Percentiles rank a stretch among this genome's conserved stretches.
phyloP scores from a whole-genome alignment of 1,284 basidiomycete genomes.

The Mycosarcoma maydis region DNA sequence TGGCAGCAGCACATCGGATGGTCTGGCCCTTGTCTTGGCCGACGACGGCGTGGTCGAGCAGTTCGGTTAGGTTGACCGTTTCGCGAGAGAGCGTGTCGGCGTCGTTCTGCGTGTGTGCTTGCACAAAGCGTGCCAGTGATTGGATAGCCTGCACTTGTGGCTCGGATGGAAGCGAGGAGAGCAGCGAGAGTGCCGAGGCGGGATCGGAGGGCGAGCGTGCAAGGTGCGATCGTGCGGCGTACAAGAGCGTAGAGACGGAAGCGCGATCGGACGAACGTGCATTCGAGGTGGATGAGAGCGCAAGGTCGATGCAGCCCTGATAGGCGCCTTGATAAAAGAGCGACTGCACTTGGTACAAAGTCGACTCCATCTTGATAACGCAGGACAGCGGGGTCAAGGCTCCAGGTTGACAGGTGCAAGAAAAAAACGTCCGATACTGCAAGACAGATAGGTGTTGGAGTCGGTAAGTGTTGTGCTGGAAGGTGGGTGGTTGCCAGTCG shows the following conservation, averaged over 20 bases:
- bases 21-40: slow-evolving; percentile 40
- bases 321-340: slow-evolving; percentile 66
- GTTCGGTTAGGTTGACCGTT: slow-evolving; percentile 54
- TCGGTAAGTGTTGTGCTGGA: slow-evolving; percentile 13
- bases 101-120: slow-evolving; percentile 39
- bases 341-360: slow-evolving; percentile 57
- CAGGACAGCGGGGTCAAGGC: background rate
- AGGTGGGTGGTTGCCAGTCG: background rate
- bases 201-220: slow-evolving; percentile 49
- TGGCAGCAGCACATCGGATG: slow-evolving; percentile 54
- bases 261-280: slow-evolving; percentile 39
- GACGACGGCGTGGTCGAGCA: slow-evolving; percentile 61
- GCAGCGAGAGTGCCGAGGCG: slow-evolving; percentile 47
- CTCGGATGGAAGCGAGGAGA: slow-evolving; percentile 30
- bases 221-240: slow-evolving; percentile 62
- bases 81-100: slow-evolving; percentile 31
- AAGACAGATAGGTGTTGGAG: slow-evolving; percentile 5
- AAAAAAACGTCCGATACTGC: too few relatives aligned
- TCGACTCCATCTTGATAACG: slow-evolving; percentile 37
- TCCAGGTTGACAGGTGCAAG: too few relatives aligned
- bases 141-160: slow-evolving; percentile 50
- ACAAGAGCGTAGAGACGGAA: slow-evolving; percentile 48
- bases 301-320: slow-evolving; percentile 56
- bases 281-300: slow-evolving; percentile 31
- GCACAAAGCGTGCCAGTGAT: slow-evolving; percentile 53